phyloP scores from a whole-genome alignment of 2,329 filamentous ascomycete genomes.

The Aspergillus carbonarius region DNA sequence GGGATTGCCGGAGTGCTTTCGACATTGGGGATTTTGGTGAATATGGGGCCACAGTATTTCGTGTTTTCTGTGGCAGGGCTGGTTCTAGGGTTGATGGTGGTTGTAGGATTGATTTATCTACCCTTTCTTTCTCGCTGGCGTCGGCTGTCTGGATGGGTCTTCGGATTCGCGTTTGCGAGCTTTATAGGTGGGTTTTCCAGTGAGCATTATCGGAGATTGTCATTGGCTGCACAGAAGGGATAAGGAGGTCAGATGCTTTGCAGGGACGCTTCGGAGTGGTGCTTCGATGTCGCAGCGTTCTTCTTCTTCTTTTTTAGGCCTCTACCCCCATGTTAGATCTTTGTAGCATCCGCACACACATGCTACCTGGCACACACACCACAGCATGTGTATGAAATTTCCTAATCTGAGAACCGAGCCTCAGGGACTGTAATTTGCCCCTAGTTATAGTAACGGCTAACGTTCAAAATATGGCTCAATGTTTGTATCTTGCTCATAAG shows the following conservation, averaged over 20 bases:
- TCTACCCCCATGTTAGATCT: no score
- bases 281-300: no score
- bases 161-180: neutral
- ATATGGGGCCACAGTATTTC: neutral
- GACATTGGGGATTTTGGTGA: neutral
- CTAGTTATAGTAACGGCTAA: neutral
- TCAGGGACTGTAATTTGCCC: neutral
- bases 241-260: neutral
- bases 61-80: neutral
- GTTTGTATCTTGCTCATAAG: neutral
- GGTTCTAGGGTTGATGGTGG: neutral
- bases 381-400: neutral
- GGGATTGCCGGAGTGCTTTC: neutral
- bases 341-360: no score
- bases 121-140: neutral
- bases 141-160: neutral
- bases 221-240: neutral
- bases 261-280: no score
- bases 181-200: neutral
- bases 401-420: neutral
- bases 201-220: neutral
- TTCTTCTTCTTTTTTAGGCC: no score
- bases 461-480: neutral
- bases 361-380: neutral
- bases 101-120: neutral